Evolutionary conservation across 441 rosid genomes (phyloP).

Genomic region (Pelargonium australe): DNA sequence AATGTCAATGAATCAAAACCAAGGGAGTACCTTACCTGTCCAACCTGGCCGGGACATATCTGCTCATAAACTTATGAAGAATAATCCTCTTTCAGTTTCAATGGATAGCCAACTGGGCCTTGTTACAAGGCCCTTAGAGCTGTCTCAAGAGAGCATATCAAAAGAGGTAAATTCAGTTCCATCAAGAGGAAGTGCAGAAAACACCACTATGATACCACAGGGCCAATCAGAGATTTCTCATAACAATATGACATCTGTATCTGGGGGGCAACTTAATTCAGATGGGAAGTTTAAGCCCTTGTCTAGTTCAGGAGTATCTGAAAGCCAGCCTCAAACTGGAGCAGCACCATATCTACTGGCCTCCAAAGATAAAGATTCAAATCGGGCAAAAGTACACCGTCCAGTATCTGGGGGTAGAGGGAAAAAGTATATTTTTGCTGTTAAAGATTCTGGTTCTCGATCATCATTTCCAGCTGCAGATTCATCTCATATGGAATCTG

Average conservation of each 20-base stretch:
- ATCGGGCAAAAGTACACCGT: slow-evolving; percentile 35
- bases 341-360: slow-evolving; percentile 23
- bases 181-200: slow-evolving; percentile 32
- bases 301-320: slow-evolving; percentile 36
- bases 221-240: slow-evolving; percentile 37
- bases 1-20: slow-evolving; percentile 46
- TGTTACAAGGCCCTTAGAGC: slow-evolving; percentile 39
- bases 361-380: slow-evolving; percentile 32
- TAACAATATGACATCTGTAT: slow-evolving; percentile 26
- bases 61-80: slow-evolving; percentile 27
- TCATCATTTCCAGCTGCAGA: slow-evolving; percentile 45
- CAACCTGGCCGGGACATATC: slow-evolving; percentile 42
- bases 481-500: slow-evolving; percentile 43
- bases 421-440: slow-evolving; percentile 38
- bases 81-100: slow-evolving; percentile 31
- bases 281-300: slow-evolving; percentile 27
- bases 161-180: slow-evolving; percentile 37
- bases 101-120: slow-evolving; percentile 40
- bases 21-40: slow-evolving; percentile 34
- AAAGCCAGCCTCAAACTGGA: slow-evolving; percentile 34
- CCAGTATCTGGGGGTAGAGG: slow-evolving; percentile 40
- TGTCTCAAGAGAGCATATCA: slow-evolving; percentile 36
- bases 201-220: slow-evolving; percentile 27
- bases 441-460: slow-evolving; percentile 45
- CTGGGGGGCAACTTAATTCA: slow-evolving; percentile 33